Percentiles rank a stretch among this genome's conserved stretches.
Conservation (phyloP, 192 early-diverging fungal species). For the Mortierella hygrophila region DNA sequence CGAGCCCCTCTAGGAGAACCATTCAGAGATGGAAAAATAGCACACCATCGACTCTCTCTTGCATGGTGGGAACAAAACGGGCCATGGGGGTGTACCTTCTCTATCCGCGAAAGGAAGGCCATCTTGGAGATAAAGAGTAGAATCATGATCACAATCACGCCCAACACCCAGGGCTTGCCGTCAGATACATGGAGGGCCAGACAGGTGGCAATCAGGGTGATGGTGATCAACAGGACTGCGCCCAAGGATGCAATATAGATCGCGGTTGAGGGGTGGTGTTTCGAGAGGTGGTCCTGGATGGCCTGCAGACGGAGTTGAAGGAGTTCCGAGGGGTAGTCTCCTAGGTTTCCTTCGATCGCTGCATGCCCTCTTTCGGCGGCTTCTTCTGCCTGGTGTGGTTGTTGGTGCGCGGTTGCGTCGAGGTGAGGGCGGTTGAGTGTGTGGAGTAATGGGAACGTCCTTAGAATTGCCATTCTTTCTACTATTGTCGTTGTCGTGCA, state of each 20-base stretch:
- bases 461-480: constrained; percentile 29
- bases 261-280: constrained; percentile 20
- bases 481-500: background rate
- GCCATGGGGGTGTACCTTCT: constrained; percentile 15
- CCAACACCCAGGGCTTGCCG: constrained; percentile 48
- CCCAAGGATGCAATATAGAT: constrained; percentile 33
- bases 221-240: constrained; percentile 8
- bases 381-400: background rate
- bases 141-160: constrained; percentile 40
- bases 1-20: background rate
- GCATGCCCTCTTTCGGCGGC: constrained; percentile 31
- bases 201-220: constrained; percentile 15
- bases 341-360: constrained; percentile 15
- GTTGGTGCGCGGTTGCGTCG: background rate
- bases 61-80: background rate
- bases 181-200: constrained; percentile 31
- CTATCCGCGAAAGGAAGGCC: constrained; percentile 46
- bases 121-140: constrained; percentile 43
- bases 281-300: constrained; percentile 22
- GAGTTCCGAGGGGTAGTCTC: constrained; percentile 34
- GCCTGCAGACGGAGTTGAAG: constrained; percentile 25
- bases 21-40: background rate
- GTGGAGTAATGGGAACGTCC: constrained; percentile 24
- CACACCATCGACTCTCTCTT: background rate
- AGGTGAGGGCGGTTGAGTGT: constrained; percentile 28